phyloP scores from a whole-genome alignment of 2,329 filamentous ascomycete species.

The Hypoxylon rubiginosum region DNA sequence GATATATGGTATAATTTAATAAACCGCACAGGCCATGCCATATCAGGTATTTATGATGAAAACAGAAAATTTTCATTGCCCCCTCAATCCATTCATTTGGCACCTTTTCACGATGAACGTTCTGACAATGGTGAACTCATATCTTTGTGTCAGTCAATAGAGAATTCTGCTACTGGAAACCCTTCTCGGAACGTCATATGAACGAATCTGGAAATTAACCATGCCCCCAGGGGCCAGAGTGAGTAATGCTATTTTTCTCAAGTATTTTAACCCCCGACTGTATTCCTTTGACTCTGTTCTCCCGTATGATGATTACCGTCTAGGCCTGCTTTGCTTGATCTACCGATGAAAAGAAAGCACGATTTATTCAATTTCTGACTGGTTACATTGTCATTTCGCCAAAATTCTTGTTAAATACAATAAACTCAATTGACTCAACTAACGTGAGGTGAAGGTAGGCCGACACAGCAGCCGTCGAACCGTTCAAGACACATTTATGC shows the following conservation, averaged over 20 bases:
- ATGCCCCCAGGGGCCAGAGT: too few species aligned
- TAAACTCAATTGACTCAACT: too few species aligned
- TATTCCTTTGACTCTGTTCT: not conserved
- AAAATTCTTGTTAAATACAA: too few species aligned
- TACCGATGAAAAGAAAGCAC: conserved; percentile 31
- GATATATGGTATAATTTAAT: not conserved
- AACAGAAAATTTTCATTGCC: not conserved
- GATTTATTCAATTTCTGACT: conserved; percentile 19
- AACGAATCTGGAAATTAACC: too few species aligned
- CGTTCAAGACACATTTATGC: too few species aligned
- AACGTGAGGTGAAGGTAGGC: not conserved
- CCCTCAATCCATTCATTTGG: not conserved
- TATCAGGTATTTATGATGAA: not conserved
- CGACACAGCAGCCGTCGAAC: too few species aligned
- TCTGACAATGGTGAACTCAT: too few species aligned
- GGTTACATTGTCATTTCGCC: too few species aligned
- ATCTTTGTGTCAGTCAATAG: too few species aligned
- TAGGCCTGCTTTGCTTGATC: conserved; percentile 45
- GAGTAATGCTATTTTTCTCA: too few species aligned
- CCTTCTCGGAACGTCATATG: not conserved
- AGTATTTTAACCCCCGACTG: not conserved
- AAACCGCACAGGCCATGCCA: not conserved
- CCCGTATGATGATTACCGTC: conserved; percentile 37
- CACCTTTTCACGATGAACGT: not conserved
- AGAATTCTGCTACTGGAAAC: too few species aligned